Evolutionary conservation across 2,329 filamentous ascomycete species (phyloP), one percentile per base, ranked within the genome.

Genomic region (Fusarium fracticaudum): DNA sequence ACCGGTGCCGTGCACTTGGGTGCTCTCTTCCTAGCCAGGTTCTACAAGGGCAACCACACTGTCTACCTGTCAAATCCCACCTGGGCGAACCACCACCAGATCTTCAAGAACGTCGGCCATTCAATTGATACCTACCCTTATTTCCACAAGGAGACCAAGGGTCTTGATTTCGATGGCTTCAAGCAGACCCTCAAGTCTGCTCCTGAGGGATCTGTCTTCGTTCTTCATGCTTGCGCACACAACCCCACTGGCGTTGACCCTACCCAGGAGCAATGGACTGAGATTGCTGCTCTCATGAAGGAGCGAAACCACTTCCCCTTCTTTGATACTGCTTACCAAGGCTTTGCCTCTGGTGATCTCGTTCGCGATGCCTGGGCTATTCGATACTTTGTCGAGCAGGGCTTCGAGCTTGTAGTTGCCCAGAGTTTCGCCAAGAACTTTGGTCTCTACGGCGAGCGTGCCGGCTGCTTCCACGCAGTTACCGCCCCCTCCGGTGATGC

Each of bases 381-480:
- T 77, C 93, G 94, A 76, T 94, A 98, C 88, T 99, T 99, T 81
- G 87, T 98, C 79, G 92, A 96, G 80, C 92, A 97, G 83, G 96
- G 95, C 74, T 96, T 98, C 84, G 93, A 95, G 84, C 91, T 97
- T 60, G 90, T 94, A 73, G 89, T 98, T 69, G 94, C 94, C 73
- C 96, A 98, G 87, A 96, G 93, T 71, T 98, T 98, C 83, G 96
- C 96, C 83, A 98, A 98, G 91, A 97, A 97, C 85, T 98, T 98
- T 82, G 96, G 96, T 76, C 90, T 99, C 43, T 99, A 99, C 82
- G 96, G 96, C 78, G 94, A 99, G 88, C 94, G 96, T 77, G 95
- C 95, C 9, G 96, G 96, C 63, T 96, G 94, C 84, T 97, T 99
- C 90, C 96, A 99, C 85, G 95, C 95, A 80, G 91, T 99, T 69